Evolutionary conservation across 805 yeast genomes (phyloP).

Genomic region (Pichia exigua): DNA sequence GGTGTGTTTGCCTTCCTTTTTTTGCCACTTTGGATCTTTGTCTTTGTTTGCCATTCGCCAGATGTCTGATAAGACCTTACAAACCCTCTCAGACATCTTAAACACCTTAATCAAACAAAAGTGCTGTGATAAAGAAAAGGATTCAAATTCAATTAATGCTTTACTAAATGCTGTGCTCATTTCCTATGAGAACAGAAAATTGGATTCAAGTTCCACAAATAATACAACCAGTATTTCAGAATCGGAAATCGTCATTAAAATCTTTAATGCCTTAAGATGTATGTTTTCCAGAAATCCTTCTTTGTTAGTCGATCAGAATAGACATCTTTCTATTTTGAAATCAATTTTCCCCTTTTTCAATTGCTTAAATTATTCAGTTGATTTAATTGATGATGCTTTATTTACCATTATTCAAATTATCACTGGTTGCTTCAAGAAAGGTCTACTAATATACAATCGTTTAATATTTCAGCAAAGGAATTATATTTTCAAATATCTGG

Average conservation of each 20-base stretch:
- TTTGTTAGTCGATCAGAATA: constrained; percentile 17
- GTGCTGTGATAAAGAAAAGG: constrained; percentile 20
- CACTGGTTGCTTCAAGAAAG: constrained; percentile 14
- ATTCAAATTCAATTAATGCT: constrained; percentile 25
- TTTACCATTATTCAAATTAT: constrained; percentile 19
- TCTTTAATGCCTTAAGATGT: constrained; percentile 22
- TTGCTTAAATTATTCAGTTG: constrained; percentile 16
- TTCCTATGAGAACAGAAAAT: constrained; percentile 15
- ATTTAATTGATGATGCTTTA: constrained; percentile 19
- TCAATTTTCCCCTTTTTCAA: constrained; percentile 22
- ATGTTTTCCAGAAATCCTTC: constrained; percentile 20
- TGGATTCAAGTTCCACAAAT: constrained; percentile 14
- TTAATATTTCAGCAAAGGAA: constrained; percentile 18
- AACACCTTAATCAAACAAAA: constrained; percentile 23
- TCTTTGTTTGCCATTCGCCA: background rate
- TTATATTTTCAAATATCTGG: constrained; percentile 17
- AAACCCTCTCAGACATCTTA: constrained; percentile 22
- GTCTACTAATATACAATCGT: constrained; percentile 18
- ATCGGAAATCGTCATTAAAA: constrained; percentile 13
- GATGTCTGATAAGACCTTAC: constrained; percentile 15
- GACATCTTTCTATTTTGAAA: constrained; percentile 4
- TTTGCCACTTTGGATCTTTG: background rate
- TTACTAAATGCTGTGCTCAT: constrained; percentile 24
- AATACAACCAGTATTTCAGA: background rate
- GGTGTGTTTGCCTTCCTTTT: too few species aligned